Base-by-base conservation (phyloP, 164 flowering plant genomes). In the Chimonanthus praecox region DNA sequence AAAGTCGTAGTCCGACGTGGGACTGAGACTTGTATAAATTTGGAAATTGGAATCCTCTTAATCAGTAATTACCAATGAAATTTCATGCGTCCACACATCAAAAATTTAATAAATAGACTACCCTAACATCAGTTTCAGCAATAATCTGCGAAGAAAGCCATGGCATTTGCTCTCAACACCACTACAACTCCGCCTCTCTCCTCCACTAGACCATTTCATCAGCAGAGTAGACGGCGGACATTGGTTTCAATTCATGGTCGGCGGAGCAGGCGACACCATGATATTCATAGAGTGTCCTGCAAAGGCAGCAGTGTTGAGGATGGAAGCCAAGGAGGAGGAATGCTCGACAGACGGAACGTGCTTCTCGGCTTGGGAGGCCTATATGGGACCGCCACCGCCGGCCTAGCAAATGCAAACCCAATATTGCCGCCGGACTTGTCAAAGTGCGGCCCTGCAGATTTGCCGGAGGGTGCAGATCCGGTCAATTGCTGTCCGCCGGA, bases 401-500 rank as follows among this genome's bases (percentile, higher is more conserved):
- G 33, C 20, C 10, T n/a, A 4, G 75, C 75, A 11, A 47, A n/a
- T 13, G 72, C 64, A 2, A 65, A 69, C 2, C 74, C 78, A 0
- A 33, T 76, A 0, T 3, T 47, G 2, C 74, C 78, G 7, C 79
- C 79, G 0, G 79, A 77, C 33, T n/a, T 77, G 11, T 69, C 75
- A 10, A n/a, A 77, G 47, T 77, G 79, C 20, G 79, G 79, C 3
- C 13, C 79, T 1, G 75, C 78, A 1, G 68, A 76, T 47, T 54
- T 76, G 16, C 78, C 78, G 3, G 69, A 72, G 0, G 76, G 75
- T 8, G 75, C 79, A 8, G 10, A 50, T n/a, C 72, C 79, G 3
- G 69, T 51, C 61, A 69, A 77, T 61, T 77, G 79, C 71, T 77
- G 79, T 44, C 79, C 79, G 4, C 79, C 79, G 5, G 4, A n/a